Conservation (phyloP, 495 filamentous ascomycete species). For the Penicillium steckii region DNA sequence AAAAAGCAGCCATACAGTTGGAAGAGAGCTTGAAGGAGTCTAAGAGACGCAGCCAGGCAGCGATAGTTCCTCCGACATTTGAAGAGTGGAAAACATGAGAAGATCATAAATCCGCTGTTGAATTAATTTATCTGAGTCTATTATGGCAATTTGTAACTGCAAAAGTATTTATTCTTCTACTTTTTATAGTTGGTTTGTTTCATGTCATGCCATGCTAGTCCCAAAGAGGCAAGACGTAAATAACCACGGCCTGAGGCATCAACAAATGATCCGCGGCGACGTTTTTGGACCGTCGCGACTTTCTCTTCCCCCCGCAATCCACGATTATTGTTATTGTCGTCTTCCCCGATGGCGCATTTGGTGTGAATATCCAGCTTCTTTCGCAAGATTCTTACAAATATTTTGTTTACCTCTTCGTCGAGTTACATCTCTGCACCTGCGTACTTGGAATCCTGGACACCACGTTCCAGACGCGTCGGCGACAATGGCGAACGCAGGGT, state of each 20-base stretch:
- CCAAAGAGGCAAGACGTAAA: slow-evolving; percentile 27
- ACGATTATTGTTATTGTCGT: slow-evolving; percentile 19
- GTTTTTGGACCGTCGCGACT: slow-evolving; percentile 1
- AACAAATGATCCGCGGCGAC: slow-evolving; percentile 2
- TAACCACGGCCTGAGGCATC: slow-evolving; percentile 18
- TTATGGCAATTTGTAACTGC: too few relatives aligned
- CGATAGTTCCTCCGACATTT: slow-evolving; percentile 22
- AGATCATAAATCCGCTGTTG: background rate
- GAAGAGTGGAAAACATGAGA: slow-evolving; percentile 23
- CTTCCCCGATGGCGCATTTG: background rate
- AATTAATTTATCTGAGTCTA: too few relatives aligned
- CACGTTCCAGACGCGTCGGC: slow-evolving; percentile 21
- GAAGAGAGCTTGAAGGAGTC: slow-evolving; percentile 8
- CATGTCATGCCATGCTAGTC: slow-evolving; percentile 22
- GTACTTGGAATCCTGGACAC: background rate
- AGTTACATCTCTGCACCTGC: background rate
- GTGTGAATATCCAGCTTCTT: background rate
- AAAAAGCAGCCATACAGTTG: slow-evolving; percentile 10
- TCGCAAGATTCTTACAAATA: background rate
- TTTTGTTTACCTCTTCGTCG: too few relatives aligned
- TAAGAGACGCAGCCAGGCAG: slow-evolving; percentile 12
- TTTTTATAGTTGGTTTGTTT: too few relatives aligned
- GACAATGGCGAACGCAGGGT: slow-evolving; percentile 37
- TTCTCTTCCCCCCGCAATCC: slow-evolving; percentile 2
- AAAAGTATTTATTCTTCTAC: too few relatives aligned